phyloP scores from a whole-genome alignment of 2,329 filamentous ascomycete species.

The Cladorrhinum sp. region DNA sequence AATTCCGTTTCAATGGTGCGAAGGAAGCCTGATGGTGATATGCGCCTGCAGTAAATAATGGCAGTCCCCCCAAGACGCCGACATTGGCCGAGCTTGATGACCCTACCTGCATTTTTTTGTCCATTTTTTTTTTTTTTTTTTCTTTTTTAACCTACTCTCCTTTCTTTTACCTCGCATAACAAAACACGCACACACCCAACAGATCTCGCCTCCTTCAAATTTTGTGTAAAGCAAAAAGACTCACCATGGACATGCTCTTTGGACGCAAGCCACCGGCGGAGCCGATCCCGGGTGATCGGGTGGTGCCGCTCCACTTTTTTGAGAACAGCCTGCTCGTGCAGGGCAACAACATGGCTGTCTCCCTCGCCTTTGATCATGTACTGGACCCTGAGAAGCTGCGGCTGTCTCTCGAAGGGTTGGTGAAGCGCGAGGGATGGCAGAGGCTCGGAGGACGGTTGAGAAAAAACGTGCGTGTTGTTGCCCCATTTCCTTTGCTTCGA shows the following conservation, averaged over 20 bases:
- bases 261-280: constrained; percentile 14
- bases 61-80: not conserved
- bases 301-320: constrained; percentile 26
- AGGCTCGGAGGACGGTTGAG: constrained; percentile 26
- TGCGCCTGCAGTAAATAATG: not conserved
- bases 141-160: too few species aligned
- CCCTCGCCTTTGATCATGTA: constrained; percentile 26
- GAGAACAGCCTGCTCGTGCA: constrained; percentile 25
- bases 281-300: constrained; percentile 16
- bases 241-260: constrained; percentile 15
- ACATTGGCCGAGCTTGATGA: not conserved
- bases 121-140: too few species aligned
- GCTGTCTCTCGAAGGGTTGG: constrained; percentile 23
- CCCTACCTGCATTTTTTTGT: too few species aligned
- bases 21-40: not conserved
- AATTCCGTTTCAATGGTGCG: not conserved
- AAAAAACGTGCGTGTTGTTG: constrained; percentile 19
- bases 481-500: not conserved
- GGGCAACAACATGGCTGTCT: constrained; percentile 25
- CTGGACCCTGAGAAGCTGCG: constrained; percentile 26
- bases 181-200: too few species aligned
- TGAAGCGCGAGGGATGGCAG: constrained; percentile 26
- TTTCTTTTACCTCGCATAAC: too few species aligned
- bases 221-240: not conserved
- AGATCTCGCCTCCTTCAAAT: too few species aligned